Evolutionary conservation across 805 yeast genomes (phyloP).

Genomic region (Teunomyces stri): DNA sequence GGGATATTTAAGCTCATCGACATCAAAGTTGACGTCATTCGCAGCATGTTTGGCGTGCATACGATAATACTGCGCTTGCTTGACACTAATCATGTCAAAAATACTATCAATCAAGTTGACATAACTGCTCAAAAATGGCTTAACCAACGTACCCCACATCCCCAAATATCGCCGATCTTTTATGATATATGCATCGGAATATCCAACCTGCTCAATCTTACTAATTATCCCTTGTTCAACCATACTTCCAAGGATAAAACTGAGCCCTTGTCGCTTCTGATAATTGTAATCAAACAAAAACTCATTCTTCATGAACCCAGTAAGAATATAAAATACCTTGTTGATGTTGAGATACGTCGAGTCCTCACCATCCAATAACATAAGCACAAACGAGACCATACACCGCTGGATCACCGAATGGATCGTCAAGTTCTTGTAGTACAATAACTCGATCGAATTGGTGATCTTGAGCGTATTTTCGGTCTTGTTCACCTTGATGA

Average conservation of each 20-base stretch:
- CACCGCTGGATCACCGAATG: conserved; percentile 54
- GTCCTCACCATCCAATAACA: conserved; percentile 5
- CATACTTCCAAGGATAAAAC: conserved; percentile 26
- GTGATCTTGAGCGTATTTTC: conserved; percentile 32
- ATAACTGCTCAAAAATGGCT: conserved; percentile 35
- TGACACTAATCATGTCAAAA: conserved; percentile 12
- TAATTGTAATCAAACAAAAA: conserved; percentile 42
- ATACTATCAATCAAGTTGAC: conserved; percentile 22
- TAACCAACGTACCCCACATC: conserved; percentile 26
- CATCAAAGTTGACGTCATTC: conserved; percentile 7
- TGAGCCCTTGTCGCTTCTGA: conserved; percentile 26
- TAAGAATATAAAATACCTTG: conserved; percentile 31
- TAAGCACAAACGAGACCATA: conserved; percentile 36
- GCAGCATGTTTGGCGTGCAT: conserved; percentile 9
- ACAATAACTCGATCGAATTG: conserved; percentile 54
- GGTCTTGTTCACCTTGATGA: conserved; percentile 20
- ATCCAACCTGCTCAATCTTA: conserved; percentile 14
- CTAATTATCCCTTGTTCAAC: conserved; percentile 12
- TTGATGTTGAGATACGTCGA: conserved; percentile 15
- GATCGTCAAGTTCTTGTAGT: conserved; percentile 56
- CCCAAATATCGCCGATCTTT: conserved; percentile 21
- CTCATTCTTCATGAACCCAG: conserved; percentile 40
- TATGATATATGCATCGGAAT: conserved; percentile 16
- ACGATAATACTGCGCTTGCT: conserved; percentile 12
- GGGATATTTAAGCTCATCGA: conserved; percentile 20